A percentile compares a stretch with the other conserved stretches of the same genome.
phyloP scores from a whole-genome alignment of 139 green algal genomes.

The Chlorella ohadii region DNA sequence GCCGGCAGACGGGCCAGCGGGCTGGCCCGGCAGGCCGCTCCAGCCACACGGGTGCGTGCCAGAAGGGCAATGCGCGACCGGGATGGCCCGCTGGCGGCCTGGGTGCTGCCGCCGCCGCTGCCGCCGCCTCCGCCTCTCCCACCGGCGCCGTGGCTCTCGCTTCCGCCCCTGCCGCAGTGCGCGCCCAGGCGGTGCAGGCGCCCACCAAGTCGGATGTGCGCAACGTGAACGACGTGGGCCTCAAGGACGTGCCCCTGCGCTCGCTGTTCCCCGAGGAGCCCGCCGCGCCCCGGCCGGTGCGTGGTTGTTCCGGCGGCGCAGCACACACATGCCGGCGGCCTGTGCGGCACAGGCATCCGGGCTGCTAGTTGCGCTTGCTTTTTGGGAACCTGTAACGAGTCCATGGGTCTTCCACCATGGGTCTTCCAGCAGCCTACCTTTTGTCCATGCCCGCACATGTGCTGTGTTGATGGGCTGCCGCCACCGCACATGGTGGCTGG shows the following conservation, averaged over 20 bases:
- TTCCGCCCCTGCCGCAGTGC: slow-evolving; percentile 1
- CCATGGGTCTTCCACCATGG: too few species aligned
- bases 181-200: slow-evolving; percentile 37
- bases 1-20: not conserved
- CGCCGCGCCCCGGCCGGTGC: slow-evolving; percentile 57
- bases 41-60: slow-evolving; percentile 4
- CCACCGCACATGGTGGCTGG: too few species aligned
- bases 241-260: slow-evolving; percentile 87
- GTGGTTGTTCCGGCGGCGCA: too few species aligned
- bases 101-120: not conserved
- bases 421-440: too few species aligned
- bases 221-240: slow-evolving; percentile 65
- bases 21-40: not conserved
- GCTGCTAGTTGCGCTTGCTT: too few species aligned
- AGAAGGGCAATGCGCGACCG: not conserved
- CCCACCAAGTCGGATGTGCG: slow-evolving; percentile 34
- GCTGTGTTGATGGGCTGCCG: too few species aligned
- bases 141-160: not conserved
- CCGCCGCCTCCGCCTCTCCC: not conserved
- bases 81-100: not conserved
- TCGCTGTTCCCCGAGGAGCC: slow-evolving; percentile 88
- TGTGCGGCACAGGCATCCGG: too few species aligned
- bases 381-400: too few species aligned
- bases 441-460: too few species aligned
- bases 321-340: too few species aligned